Conservation (phyloP, 202 grass and related monocot species). For the Digitaria exilis region DNA sequence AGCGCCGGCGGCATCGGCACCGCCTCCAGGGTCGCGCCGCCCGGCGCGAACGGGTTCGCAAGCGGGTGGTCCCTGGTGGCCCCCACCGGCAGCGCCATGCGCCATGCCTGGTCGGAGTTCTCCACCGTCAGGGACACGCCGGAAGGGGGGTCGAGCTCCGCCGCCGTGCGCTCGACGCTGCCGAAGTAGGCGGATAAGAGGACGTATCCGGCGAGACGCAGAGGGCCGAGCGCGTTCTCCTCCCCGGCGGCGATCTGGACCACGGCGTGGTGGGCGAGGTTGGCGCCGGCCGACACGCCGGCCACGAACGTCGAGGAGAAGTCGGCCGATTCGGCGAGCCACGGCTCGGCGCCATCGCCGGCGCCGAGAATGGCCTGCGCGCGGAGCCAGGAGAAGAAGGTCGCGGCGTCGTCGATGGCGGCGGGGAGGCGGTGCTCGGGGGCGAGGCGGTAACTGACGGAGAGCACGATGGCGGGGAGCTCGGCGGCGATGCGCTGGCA, state of each 20-base stretch:
- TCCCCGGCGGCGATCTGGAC: background rate
- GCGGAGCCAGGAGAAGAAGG: constrained; percentile 54
- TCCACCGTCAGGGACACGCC: constrained; percentile 11
- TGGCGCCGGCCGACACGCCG: constrained; percentile 58
- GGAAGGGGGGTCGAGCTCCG: constrained; percentile 34
- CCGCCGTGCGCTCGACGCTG: constrained; percentile 30
- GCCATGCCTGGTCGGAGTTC: constrained; percentile 44
- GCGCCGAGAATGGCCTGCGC: background rate
- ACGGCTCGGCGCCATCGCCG: background rate
- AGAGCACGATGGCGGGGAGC: constrained; percentile 45
- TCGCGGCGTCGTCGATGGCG: constrained; percentile 44
- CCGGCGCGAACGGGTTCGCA: constrained; percentile 34
- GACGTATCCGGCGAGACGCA: constrained; percentile 44
- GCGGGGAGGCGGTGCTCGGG: constrained; percentile 62
- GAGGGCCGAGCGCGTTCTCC: background rate
- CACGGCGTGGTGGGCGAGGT: constrained; percentile 52
- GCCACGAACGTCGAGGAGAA: constrained; percentile 46
- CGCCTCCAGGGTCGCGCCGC: background rate
- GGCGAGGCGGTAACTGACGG: constrained; percentile 60
- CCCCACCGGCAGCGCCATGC: constrained; percentile 44
- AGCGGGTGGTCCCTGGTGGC: constrained; percentile 47
- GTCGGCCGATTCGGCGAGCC: constrained; percentile 21
- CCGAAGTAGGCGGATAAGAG: constrained; percentile 53
- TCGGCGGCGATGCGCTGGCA: constrained; percentile 46
- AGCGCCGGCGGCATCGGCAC: constrained; percentile 43